Evolutionary conservation across 164 flowering plant species (phyloP).

Genomic region (Amborella trichopoda): DNA sequence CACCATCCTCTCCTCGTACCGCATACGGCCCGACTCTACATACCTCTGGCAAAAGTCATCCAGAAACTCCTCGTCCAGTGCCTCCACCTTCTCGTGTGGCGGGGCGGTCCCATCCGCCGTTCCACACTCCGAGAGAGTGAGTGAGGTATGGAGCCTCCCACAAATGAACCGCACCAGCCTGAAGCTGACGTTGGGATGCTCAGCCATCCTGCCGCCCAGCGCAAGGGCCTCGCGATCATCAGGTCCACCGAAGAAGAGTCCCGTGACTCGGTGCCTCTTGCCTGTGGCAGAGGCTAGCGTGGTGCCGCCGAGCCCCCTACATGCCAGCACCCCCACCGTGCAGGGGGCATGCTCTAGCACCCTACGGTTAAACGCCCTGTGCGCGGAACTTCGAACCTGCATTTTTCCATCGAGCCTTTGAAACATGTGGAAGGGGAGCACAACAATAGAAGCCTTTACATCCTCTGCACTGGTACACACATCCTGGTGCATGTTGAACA

Average conservation of each 20-base stretch:
- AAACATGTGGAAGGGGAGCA: slow-evolving; percentile 59
- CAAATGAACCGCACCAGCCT: slow-evolving; percentile 45
- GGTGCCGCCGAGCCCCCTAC: slow-evolving; percentile 33
- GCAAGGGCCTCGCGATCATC: slow-evolving; percentile 80
- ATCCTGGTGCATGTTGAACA: slow-evolving; percentile 35
- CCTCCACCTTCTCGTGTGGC: slow-evolving; percentile 47
- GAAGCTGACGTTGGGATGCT: slow-evolving; percentile 51
- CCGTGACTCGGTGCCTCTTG: slow-evolving; percentile 21
- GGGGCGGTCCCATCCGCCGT: slow-evolving; percentile 5
- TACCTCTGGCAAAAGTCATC: slow-evolving; percentile 50
- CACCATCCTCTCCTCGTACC: slow-evolving; percentile 53
- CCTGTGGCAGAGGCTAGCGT: slow-evolving; percentile 15
- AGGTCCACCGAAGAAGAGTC: slow-evolving; percentile 69
- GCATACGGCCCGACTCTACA: slow-evolving; percentile 37
- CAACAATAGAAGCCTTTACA: slow-evolving; percentile 23
- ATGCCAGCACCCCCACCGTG: slow-evolving; percentile 50
- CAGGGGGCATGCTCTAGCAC: slow-evolving; percentile 50
- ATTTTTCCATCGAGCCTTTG: slow-evolving; percentile 56
- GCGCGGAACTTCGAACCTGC: slow-evolving; percentile 47
- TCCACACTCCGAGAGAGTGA: slow-evolving; percentile 4
- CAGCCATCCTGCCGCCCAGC: slow-evolving; percentile 40
- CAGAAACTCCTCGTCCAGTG: slow-evolving; percentile 51
- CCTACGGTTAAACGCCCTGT: slow-evolving; percentile 46
- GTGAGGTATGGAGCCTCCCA: slow-evolving; percentile 1
- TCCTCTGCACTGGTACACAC: slow-evolving; percentile 49